Conservation (phyloP, 805 yeast genomes). For the Zygosaccharomyces siamensis region DNA sequence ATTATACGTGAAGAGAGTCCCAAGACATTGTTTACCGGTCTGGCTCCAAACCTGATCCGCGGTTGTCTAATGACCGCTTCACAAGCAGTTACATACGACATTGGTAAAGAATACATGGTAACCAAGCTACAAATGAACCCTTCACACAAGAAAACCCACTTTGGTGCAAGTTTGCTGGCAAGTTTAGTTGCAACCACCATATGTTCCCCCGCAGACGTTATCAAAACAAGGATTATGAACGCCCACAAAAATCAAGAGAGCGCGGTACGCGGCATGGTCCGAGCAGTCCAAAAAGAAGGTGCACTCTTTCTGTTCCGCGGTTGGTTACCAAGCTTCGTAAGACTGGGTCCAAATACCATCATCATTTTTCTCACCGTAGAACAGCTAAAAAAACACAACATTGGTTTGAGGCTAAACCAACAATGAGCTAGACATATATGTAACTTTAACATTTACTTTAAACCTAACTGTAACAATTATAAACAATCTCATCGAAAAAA, state of each 20-base stretch:
- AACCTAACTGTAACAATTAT: no score
- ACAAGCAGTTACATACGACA: conserved; percentile 83
- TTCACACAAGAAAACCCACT: conserved; percentile 63
- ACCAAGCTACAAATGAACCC: conserved; percentile 48
- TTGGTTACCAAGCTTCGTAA: conserved; percentile 82
- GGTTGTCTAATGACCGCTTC: conserved; percentile 88
- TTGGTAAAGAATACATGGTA: conserved; percentile 60
- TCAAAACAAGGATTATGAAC: conserved; percentile 85
- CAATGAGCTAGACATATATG: not conserved
- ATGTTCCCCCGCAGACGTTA: conserved; percentile 89
- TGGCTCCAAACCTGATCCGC: conserved; percentile 70
- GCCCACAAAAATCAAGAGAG: conserved; percentile 39
- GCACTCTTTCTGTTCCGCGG: conserved; percentile 80
- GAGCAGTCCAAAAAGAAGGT: conserved; percentile 66
- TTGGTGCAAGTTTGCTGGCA: conserved; percentile 71
- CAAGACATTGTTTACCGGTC: conserved; percentile 60
- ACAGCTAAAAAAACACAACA: conserved; percentile 50
- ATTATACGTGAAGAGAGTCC: conserved; percentile 59
- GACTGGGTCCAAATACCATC: conserved; percentile 80
- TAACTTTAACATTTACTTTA: not conserved
- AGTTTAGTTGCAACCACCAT: conserved; percentile 88
- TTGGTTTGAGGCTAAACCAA: conserved; percentile 40
- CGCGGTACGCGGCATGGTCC: conserved; percentile 46
- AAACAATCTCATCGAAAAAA: no score
- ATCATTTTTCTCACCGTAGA: conserved; percentile 65